phyloP scores from a whole-genome alignment of 805 yeast species.

The Dipodascus geniculatus region DNA sequence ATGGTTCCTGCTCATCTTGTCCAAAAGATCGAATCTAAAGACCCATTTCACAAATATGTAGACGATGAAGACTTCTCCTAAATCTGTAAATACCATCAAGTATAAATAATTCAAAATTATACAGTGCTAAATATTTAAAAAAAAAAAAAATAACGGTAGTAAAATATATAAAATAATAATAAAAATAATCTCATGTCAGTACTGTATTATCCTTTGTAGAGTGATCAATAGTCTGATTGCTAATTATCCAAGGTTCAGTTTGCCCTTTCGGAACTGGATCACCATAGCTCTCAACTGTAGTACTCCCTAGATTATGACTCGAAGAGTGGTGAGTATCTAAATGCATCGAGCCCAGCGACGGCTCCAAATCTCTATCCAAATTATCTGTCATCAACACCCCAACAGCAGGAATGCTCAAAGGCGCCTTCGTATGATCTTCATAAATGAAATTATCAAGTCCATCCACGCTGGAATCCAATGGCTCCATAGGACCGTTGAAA shows the following conservation, averaged over 20 bases:
- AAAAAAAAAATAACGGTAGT: not conserved
- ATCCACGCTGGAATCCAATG: not conserved
- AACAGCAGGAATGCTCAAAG: not conserved
- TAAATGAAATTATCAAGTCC: not conserved
- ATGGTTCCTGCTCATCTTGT: not conserved
- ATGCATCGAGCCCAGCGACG: not conserved
- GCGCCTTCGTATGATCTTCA: not conserved
- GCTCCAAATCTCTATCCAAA: not conserved
- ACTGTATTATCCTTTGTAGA: not conserved
- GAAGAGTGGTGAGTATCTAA: not conserved
- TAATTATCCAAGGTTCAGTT: not conserved
- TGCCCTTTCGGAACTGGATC: not conserved
- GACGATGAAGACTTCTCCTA: not conserved
- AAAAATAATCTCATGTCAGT: not conserved
- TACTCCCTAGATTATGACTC: not conserved
- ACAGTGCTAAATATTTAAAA: not conserved
- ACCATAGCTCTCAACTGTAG: not conserved
- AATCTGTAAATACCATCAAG: not conserved
- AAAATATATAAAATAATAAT: not conserved
- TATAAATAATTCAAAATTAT: not conserved
- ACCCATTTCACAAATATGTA: not conserved
- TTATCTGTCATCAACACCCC: slow-evolving; percentile 1
- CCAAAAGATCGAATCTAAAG: not conserved
- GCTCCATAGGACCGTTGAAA: not conserved
- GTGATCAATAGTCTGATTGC: not conserved